These are phyloP conservation scores for Talaromyces sp. DNA, from an alignment of 2,329 filamentous ascomycete genomes.

Conservation along the genomic window DNA sequence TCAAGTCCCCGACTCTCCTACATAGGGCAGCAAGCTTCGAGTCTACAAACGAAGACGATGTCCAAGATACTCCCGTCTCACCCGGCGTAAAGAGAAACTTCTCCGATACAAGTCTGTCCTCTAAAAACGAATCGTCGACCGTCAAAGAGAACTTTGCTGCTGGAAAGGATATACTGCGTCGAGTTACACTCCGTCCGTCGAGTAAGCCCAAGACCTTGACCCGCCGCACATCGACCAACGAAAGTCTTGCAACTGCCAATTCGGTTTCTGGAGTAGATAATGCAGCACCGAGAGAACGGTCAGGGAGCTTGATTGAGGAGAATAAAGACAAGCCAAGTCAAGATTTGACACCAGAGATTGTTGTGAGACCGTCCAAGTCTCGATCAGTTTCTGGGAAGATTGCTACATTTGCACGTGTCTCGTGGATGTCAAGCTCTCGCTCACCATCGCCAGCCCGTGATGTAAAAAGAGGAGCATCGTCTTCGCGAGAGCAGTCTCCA, in stretches of 20 bases:
- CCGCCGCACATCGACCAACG: constrained; percentile 20
- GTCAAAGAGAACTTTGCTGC: constrained; percentile 38
- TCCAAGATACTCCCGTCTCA: constrained; percentile 26
- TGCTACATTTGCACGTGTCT: constrained; percentile 50
- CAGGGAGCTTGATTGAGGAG: background rate
- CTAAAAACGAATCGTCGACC: constrained; percentile 33
- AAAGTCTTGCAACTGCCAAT: background rate
- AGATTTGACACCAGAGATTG: background rate
- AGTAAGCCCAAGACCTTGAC: constrained; percentile 32
- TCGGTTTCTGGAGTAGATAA: background rate
- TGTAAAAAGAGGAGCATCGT: constrained; percentile 24
- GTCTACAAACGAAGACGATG: constrained; percentile 46
- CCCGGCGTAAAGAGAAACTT: constrained; percentile 49
- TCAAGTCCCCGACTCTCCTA: constrained; percentile 28
- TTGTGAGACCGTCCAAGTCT: constrained; percentile 36
- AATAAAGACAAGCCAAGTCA: constrained; percentile 6
- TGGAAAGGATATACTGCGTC: constrained; percentile 42
- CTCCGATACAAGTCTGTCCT: constrained; percentile 47
- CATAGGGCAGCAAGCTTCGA: constrained; percentile 59
- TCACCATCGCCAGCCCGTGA: constrained; percentile 15
- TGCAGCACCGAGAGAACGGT: constrained; percentile 1
- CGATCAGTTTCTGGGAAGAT: constrained; percentile 51
- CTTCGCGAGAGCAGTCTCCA: constrained; percentile 30
- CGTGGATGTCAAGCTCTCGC: constrained; percentile 44
- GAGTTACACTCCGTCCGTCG: constrained; percentile 37